phyloP scores from a whole-genome alignment of 1,284 basidiomycete genomes.

The Sphaerobolus stellatus region DNA sequence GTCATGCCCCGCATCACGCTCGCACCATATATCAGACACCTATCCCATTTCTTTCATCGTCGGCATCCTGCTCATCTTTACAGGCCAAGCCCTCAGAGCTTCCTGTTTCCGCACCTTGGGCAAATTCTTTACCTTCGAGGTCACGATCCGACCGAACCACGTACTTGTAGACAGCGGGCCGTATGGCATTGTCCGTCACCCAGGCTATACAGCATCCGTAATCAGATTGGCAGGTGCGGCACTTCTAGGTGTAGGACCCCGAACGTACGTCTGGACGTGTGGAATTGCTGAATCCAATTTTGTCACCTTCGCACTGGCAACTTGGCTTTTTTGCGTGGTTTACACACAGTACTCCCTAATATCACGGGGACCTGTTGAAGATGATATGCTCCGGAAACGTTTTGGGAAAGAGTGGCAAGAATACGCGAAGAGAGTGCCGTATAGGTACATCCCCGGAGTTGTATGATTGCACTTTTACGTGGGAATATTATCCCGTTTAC shows the following conservation, averaged over 20 bases:
- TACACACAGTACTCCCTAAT: not conserved
- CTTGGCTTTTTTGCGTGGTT: not conserved
- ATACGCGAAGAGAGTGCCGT: not conserved
- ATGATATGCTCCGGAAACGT: not conserved
- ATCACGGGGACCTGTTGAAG: not conserved
- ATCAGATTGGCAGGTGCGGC: slow-evolving; percentile 9
- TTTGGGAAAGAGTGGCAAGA: not conserved
- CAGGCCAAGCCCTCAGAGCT: not conserved
- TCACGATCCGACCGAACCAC: slow-evolving; percentile 55
- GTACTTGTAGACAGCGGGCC: slow-evolving; percentile 52
- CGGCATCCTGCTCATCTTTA: not conserved
- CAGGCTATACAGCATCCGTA: slow-evolving; percentile 10
- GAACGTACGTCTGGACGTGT: not conserved
- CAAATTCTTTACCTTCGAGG: slow-evolving; percentile 60
- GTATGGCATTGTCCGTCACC: slow-evolving; percentile 47
- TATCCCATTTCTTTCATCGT: not conserved
- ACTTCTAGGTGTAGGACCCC: slow-evolving; percentile 21
- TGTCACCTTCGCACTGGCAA: not conserved
- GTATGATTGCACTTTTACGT: not conserved
- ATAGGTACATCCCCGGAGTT: not conserved
- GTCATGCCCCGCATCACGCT: too few species aligned
- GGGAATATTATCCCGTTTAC: too few species aligned
- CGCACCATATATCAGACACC: too few species aligned
- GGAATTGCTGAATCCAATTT: not conserved
- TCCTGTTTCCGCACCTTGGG: slow-evolving; percentile 44